A percentile compares a stretch with the other conserved stretches of the same genome.
Conservation (phyloP, 441 rosid genomes). For the Bocquillonia castaneifolia region DNA sequence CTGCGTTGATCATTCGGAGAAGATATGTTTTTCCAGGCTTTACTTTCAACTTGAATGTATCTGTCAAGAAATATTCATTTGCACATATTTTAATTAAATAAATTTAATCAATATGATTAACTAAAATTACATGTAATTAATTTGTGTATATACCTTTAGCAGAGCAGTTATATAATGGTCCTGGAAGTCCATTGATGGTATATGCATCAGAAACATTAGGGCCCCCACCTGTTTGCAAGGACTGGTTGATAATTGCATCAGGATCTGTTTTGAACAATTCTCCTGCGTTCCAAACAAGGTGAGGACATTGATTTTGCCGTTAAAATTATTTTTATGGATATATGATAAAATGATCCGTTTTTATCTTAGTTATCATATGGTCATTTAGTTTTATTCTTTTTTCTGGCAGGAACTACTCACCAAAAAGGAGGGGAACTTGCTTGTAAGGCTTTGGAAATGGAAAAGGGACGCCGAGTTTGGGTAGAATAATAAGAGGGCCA, state of each 20-base stretch:
- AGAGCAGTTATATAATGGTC: conserved; percentile 67
- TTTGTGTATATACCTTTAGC: conserved; percentile 31
- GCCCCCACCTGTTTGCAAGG: conserved; percentile 54
- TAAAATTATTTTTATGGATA: neutral
- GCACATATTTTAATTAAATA: neutral
- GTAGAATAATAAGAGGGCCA: conserved; percentile 58
- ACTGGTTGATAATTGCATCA: conserved; percentile 48
- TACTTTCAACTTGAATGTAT: conserved; percentile 44
- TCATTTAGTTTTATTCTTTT: no score
- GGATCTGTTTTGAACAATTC: conserved; percentile 78
- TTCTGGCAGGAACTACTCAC: conserved; percentile 27
- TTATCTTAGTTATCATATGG: no score
- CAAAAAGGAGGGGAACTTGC: conserved; percentile 52
- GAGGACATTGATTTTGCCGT: neutral
- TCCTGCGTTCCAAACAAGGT: conserved; percentile 31
- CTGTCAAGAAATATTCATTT: conserved; percentile 18
- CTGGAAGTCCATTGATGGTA: conserved; percentile 67
- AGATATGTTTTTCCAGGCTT: conserved; percentile 49
- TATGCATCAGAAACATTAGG: conserved; percentile 71
- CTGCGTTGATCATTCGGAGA: conserved; percentile 50
- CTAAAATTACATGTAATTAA: neutral
- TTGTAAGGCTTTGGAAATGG: conserved; percentile 59
- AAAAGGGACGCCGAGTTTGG: conserved; percentile 39
- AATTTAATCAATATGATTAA: neutral
- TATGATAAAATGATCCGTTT: no score